Percentiles rank a stretch among this genome's conserved stretches.
These are phyloP conservation scores for Tetraselmis chui DNA, from an alignment of 139 green algal genomes.

Conservation along the genomic window DNA sequence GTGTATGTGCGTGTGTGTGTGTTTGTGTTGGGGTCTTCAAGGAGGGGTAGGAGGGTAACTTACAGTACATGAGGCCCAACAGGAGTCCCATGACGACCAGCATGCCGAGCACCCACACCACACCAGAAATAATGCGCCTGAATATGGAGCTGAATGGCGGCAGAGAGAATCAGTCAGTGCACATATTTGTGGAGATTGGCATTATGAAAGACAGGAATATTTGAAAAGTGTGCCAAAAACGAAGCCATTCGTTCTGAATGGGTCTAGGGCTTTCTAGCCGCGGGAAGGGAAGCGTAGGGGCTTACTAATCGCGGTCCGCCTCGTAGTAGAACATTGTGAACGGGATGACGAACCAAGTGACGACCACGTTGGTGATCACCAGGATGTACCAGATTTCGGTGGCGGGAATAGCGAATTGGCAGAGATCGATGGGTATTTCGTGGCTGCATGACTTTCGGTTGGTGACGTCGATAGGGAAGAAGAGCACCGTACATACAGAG, in stretches of 20 bases:
- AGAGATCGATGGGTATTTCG: slow-evolving; percentile 58
- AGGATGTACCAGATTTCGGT: slow-evolving; percentile 75
- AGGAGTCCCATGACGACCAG: slow-evolving; percentile 19
- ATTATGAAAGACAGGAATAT: no score
- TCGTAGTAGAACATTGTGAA: slow-evolving; percentile 98
- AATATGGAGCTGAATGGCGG: slow-evolving; percentile 9
- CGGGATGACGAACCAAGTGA: slow-evolving; percentile 79
- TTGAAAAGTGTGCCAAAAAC: no score
- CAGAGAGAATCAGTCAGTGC: neutral
- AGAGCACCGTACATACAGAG: slow-evolving; percentile 78
- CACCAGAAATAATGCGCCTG: neutral
- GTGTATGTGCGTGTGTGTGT: no score
- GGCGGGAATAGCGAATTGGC: slow-evolving; percentile 82
- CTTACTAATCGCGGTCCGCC: slow-evolving; percentile 78
- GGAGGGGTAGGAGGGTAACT: neutral
- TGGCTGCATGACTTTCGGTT: slow-evolving; percentile 72
- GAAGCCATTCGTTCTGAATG: no score
- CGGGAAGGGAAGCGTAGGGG: neutral
- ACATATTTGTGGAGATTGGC: no score
- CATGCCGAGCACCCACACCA: slow-evolving; percentile 8
- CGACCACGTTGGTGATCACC: slow-evolving; percentile 76
- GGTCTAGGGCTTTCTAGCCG: no score
- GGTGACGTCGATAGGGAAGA: slow-evolving; percentile 92
- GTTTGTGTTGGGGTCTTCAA: no score
- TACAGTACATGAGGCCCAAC: slow-evolving; percentile 26